phyloP scores from a whole-genome alignment of 2,329 filamentous ascomycete species.

The Tolypocladium album region DNA sequence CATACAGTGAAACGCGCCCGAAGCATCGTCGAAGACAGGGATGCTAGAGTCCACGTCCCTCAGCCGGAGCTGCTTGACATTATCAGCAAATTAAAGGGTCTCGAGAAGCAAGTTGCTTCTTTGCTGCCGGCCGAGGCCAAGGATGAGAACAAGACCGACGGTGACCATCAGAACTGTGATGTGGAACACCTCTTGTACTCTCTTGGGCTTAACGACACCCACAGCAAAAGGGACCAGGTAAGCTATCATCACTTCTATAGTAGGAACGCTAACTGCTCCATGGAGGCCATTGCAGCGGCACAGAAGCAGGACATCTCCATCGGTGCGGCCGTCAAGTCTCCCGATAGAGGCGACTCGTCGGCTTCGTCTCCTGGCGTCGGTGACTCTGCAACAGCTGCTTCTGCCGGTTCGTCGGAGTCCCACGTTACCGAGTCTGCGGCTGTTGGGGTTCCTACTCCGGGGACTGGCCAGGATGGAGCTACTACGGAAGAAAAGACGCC shows the following conservation, averaged over 20 bases:
- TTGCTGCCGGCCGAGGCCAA: slow-evolving; percentile 9
- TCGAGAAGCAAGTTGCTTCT: slow-evolving; percentile 15
- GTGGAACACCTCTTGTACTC: slow-evolving; percentile 6
- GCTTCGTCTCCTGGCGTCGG: background rate
- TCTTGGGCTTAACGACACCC: slow-evolving; percentile 5
- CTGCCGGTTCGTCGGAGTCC: too few relatives aligned
- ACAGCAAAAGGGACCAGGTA: slow-evolving; percentile 9
- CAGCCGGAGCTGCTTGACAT: slow-evolving; percentile 13
- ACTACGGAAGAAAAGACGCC: background rate
- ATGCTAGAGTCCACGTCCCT: slow-evolving; percentile 13
- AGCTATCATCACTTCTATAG: slow-evolving; percentile 11
- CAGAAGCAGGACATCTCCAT: background rate
- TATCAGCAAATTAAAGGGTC: slow-evolving; percentile 14
- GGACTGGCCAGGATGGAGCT: background rate
- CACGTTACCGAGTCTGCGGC: background rate
- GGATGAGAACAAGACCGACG: slow-evolving; percentile 1
- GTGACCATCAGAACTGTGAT: slow-evolving; percentile 4
- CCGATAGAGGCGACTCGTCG: background rate
- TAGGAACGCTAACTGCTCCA: slow-evolving; percentile 15
- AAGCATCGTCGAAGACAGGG: slow-evolving; percentile 14
- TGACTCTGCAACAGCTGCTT: background rate
- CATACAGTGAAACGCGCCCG: slow-evolving; percentile 7
- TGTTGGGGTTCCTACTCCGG: background rate
- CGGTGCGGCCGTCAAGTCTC: background rate
- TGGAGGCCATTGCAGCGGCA: slow-evolving; percentile 7